Percentiles rank a stretch among this genome's conserved stretches.
phyloP scores from a whole-genome alignment of 2,329 filamentous ascomycete genomes.

The Ascochyta fabae region DNA sequence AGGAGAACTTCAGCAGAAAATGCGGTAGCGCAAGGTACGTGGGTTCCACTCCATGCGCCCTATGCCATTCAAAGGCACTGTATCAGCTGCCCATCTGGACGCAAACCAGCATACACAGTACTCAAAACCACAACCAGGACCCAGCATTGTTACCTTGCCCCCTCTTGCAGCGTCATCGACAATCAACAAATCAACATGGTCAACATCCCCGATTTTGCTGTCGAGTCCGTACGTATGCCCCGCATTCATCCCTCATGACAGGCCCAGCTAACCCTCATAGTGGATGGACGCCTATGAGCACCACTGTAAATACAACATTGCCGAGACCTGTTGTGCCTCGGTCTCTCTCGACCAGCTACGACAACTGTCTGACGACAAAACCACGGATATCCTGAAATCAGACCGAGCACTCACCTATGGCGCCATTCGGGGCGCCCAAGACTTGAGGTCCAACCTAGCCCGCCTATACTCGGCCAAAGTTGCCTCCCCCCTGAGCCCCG shows the following conservation, averaged over 20 bases:
- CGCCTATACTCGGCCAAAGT: conserved; percentile 67
- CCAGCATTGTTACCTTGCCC: too few relatives aligned
- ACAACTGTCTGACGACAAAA: conserved; percentile 63
- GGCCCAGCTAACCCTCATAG: conserved; percentile 42
- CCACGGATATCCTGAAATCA: conserved; percentile 56
- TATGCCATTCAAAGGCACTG: conserved; percentile 20
- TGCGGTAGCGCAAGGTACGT: conserved; percentile 2
- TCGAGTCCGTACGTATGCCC: conserved; percentile 67
- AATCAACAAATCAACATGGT: conserved; percentile 55
- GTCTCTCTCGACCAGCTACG: conserved; percentile 73
- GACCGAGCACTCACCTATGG: conserved; percentile 74
- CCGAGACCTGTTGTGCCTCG: conserved; percentile 79
- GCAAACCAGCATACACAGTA: neutral
- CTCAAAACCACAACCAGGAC: neutral
- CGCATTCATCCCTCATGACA: conserved; percentile 21
- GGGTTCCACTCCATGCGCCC: conserved; percentile 19
- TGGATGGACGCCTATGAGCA: conserved; percentile 65
- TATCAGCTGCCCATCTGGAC: conserved; percentile 3
- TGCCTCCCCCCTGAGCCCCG: conserved; percentile 55
- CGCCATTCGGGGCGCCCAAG: conserved; percentile 70
- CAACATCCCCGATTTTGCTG: conserved; percentile 67
- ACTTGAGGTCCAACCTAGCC: conserved; percentile 69
- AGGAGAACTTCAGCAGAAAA: too few relatives aligned
- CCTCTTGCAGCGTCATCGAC: too few relatives aligned
- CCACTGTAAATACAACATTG: conserved; percentile 69